phyloP scores from a whole-genome alignment of 78 protist genomes.

The Dictyostelium purpureum region DNA sequence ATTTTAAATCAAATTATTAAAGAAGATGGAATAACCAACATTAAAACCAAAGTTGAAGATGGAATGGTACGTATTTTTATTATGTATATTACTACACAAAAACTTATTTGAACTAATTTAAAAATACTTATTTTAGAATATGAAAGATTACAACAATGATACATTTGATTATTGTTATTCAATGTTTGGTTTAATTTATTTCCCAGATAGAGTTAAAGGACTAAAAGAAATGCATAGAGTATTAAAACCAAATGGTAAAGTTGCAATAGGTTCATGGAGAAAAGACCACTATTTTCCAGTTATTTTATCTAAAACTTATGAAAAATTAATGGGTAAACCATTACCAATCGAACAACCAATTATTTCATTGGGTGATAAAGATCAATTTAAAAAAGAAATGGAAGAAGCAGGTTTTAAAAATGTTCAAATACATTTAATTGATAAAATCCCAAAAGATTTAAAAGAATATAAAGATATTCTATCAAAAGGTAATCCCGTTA shows the following conservation, averaged over 20 bases:
- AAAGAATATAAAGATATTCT: too few relatives aligned
- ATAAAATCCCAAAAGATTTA: too few relatives aligned
- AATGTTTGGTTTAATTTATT: slow-evolving; percentile 32
- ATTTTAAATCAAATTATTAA: too few relatives aligned
- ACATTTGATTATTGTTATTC: slow-evolving; percentile 32
- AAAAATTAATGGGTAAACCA: background rate
- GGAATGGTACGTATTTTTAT: too few relatives aligned
- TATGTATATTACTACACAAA: too few relatives aligned
- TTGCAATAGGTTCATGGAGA: slow-evolving; percentile 12
- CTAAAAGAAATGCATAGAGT: slow-evolving; percentile 17
- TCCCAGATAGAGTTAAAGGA: background rate
- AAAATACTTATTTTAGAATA: too few relatives aligned
- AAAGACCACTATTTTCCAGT: background rate
- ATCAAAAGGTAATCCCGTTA: too few relatives aligned
- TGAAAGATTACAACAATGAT: background rate
- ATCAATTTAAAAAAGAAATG: background rate
- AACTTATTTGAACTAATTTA: too few relatives aligned
- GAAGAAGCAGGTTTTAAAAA: slow-evolving; percentile 11
- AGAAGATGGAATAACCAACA: too few relatives aligned
- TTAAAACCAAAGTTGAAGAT: too few relatives aligned
- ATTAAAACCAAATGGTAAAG: background rate
- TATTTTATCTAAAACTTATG: background rate
- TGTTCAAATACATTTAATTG: background rate
- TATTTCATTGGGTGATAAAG: background rate
- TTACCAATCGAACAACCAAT: background rate